Evolutionary conservation across 1,139 yeast species (phyloP).

Genomic region (Blastobotrys indianensis): DNA sequence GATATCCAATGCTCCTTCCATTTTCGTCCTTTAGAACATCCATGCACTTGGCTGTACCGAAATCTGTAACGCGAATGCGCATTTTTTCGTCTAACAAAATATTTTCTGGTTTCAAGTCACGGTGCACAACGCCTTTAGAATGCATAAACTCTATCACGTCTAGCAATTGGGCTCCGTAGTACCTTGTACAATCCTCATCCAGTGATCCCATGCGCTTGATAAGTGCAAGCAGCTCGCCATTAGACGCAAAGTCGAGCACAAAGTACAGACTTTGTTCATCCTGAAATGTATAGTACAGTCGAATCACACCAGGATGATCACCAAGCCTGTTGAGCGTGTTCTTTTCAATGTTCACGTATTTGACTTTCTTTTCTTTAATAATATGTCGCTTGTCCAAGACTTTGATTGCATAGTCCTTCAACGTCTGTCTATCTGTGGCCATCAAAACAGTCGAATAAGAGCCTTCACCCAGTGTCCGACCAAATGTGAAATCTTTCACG

Average conservation of each 20-base stretch:
- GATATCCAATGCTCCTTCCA: constrained; percentile 25
- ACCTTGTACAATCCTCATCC: constrained; percentile 70
- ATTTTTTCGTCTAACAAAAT: constrained; percentile 67
- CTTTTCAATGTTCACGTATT: constrained; percentile 93
- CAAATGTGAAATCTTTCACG: constrained; percentile 82
- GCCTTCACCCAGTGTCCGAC: constrained; percentile 88
- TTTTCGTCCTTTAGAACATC: constrained; percentile 37
- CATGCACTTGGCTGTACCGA: constrained; percentile 90
- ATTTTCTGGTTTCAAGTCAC: constrained; percentile 95
- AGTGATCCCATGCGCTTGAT: constrained; percentile 74
- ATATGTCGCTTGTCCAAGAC: constrained; percentile 89
- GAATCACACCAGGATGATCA: constrained; percentile 81
- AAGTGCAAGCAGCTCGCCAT: constrained; percentile 81
- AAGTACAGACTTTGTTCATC: constrained; percentile 83
- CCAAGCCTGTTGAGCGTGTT: constrained; percentile 83
- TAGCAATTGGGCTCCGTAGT: constrained; percentile 68
- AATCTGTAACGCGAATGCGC: constrained; percentile 90
- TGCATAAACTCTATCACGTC: constrained; percentile 89
- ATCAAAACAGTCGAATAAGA: constrained; percentile 91
- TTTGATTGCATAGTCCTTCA: constrained; percentile 79
- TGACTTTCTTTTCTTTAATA: constrained; percentile 89
- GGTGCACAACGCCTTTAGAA: constrained; percentile 74
- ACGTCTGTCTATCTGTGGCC: constrained; percentile 73
- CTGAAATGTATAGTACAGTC: constrained; percentile 87
- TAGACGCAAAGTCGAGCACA: constrained; percentile 87